phyloP scores from a whole-genome alignment of 306 rosid genomes.

The Fragaria iinumae region DNA sequence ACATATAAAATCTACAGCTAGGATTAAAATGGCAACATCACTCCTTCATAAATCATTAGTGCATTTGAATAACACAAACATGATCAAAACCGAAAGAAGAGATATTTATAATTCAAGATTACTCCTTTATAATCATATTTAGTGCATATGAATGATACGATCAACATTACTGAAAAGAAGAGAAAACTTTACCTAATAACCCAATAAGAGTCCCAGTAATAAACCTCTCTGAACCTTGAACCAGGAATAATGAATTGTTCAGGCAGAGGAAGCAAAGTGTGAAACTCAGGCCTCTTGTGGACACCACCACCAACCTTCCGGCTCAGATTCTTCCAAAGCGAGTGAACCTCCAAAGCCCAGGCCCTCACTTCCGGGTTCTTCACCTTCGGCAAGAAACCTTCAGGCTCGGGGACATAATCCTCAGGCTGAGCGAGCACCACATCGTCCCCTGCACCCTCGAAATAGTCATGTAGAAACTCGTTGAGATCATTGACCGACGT shows the following conservation, averaged over 20 bases:
- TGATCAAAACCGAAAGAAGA: not conserved
- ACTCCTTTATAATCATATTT: not conserved
- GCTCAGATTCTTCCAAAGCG: constrained; percentile 71
- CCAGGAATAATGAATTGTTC: constrained; percentile 59
- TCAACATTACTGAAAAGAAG: not conserved
- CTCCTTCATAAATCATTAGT: not conserved
- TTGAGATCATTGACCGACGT: constrained; percentile 35
- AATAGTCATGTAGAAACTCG: constrained; percentile 32
- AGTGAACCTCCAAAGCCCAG: constrained; percentile 79
- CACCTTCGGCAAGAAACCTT: constrained; percentile 64
- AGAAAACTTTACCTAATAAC: constrained; percentile 52
- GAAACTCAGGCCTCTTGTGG: constrained; percentile 39
- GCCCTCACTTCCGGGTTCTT: constrained; percentile 53
- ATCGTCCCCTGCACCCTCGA: constrained; percentile 68
- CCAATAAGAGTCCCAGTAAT: constrained; percentile 99
- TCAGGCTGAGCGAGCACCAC: constrained; percentile 49
- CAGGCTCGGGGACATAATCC: constrained; percentile 59
- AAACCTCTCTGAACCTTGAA: constrained; percentile 76
- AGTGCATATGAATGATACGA: too few species aligned
- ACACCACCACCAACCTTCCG: constrained; percentile 48
- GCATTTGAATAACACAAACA: not conserved
- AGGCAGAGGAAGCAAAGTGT: constrained; percentile 74
- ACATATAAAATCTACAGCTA: not conserved
- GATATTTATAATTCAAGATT: not conserved
- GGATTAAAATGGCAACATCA: not conserved